phyloP scores from a whole-genome alignment of 805 yeast species.

The Maudiozyma serrabonitensis region DNA sequence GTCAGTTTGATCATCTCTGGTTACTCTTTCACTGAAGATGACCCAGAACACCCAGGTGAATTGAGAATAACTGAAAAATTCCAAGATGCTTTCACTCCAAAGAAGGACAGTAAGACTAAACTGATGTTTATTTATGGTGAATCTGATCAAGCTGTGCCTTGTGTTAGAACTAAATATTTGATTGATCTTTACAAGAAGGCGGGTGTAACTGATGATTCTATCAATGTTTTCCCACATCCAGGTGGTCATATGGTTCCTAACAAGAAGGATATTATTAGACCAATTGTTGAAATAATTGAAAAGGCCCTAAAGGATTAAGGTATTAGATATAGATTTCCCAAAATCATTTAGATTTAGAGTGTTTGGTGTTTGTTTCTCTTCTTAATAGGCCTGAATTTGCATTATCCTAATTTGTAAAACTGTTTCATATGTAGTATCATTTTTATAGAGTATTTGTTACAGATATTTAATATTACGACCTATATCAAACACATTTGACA shows the following conservation, averaged over 20 bases:
- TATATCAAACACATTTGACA: no score
- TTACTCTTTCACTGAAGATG: constrained; percentile 37
- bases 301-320: constrained; percentile 8
- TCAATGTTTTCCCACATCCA: constrained; percentile 63
- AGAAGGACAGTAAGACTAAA: constrained; percentile 27
- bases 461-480: no score
- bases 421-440: no score
- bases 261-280: constrained; percentile 47
- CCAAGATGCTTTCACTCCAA: constrained; percentile 26
- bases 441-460: no score
- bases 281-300: constrained; percentile 33
- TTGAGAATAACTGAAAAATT: constrained; percentile 32
- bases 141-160: constrained; percentile 75
- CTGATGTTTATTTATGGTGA: constrained; percentile 80
- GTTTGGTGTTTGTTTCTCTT: background rate
- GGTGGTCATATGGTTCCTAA: constrained; percentile 97
- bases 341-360: no score
- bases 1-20: constrained; percentile 77
- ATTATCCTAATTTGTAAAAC: no score
- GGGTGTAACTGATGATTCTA: constrained; percentile 28
- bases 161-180: constrained; percentile 55
- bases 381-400: no score
- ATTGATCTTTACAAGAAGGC: constrained; percentile 37
- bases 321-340: no score
- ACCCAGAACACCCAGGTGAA: constrained; percentile 25